Percentiles rank a stretch among this genome's conserved stretches.
These are phyloP conservation scores for Neofusicoccum umdonicola DNA, from an alignment of 2,329 filamentous ascomycete genomes.

Conservation along the genomic window DNA sequence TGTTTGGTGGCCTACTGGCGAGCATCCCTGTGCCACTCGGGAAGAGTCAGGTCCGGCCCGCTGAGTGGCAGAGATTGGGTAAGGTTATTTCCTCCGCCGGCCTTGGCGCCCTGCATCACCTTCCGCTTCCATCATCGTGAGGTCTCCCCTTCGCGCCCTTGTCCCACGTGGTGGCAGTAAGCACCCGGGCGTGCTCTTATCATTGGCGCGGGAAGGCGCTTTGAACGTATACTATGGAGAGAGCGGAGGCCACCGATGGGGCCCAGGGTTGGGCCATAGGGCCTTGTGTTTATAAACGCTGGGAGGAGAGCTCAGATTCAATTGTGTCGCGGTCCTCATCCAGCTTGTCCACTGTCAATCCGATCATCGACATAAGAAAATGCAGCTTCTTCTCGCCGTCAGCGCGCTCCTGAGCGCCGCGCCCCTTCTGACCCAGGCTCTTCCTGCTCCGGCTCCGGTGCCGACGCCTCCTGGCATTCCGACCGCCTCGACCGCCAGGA, in stretches of 20 bases:
- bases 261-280: background rate
- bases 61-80: constrained; percentile 1
- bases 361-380: background rate
- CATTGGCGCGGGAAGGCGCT: background rate
- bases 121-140: constrained; percentile 17
- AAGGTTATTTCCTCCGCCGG: constrained; percentile 7
- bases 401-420: constrained; percentile 10
- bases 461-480: constrained; percentile 62
- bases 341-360: background rate
- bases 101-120: constrained; percentile 14
- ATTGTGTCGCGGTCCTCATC: background rate
- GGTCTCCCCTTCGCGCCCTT: background rate
- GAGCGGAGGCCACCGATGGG: constrained; percentile 1
- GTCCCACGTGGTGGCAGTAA: constrained; percentile 1
- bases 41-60: background rate
- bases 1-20: background rate
- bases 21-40: background rate
- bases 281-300: constrained; percentile 12
- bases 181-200: constrained; percentile 8
- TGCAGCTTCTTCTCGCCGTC: constrained; percentile 9
- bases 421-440: constrained; percentile 21
- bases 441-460: constrained; percentile 27
- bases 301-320: background rate
- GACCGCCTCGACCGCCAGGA: constrained; percentile 54
- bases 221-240: background rate